phyloP scores from a whole-genome alignment of 306 rosid genomes.

The Ziziphus jujuba region DNA sequence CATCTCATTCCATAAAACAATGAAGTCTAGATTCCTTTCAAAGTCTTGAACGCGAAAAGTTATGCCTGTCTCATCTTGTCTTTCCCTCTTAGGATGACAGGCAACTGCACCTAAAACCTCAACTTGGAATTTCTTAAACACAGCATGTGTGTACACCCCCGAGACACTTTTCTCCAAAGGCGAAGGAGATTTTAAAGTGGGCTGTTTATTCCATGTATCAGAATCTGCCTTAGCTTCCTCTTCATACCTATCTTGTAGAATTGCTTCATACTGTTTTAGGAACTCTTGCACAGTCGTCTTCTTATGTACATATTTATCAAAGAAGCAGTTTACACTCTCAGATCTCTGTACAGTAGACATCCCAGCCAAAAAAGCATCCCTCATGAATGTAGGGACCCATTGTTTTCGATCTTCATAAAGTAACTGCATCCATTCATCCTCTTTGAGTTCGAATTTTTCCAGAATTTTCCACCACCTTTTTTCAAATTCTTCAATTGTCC shows the following conservation, averaged over 20 bases:
- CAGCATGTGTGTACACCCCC: conserved; percentile 74
- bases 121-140: conserved; percentile 88
- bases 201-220: conserved; percentile 85
- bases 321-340: conserved; percentile 88
- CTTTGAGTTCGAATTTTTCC: conserved; percentile 75
- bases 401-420: conserved; percentile 74
- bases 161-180: conserved; percentile 93
- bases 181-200: conserved; percentile 80
- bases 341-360: conserved; percentile 84
- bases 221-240: conserved; percentile 99
- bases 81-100: conserved; percentile 82
- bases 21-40: conserved; percentile 69
- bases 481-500: conserved; percentile 81
- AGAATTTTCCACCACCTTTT: conserved; percentile 82
- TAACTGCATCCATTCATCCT: conserved; percentile 72
- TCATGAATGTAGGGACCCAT: conserved; percentile 88
- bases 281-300: conserved; percentile 89
- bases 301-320: conserved; percentile 91
- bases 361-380: conserved; percentile 77
- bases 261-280: conserved; percentile 72
- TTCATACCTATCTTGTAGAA: conserved; percentile 94
- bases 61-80: conserved; percentile 57
- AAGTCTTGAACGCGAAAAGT: conserved; percentile 79
- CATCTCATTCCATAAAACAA: conserved; percentile 64
- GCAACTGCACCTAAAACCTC: conserved; percentile 96